Conservation (phyloP, 1,139 yeast genomes). For the Kurtzmaniella quercitrusa region DNA sequence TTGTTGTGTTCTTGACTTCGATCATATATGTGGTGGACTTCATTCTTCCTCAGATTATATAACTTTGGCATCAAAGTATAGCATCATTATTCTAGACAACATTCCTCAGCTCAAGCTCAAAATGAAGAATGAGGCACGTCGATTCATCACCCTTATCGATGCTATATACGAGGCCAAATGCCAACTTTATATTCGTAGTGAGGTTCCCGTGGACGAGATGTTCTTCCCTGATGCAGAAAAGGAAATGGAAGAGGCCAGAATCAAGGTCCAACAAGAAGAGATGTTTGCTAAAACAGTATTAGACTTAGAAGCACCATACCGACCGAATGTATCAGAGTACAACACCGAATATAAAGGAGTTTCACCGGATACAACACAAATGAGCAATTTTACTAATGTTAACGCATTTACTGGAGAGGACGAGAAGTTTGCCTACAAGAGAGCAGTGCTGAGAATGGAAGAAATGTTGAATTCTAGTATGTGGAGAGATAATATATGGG, state of each 20-base stretch:
- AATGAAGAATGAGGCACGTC: conserved; percentile 64
- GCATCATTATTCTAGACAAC: conserved; percentile 53
- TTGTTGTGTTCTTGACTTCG: conserved; percentile 49
- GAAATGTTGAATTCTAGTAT: conserved; percentile 59
- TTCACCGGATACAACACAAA: conserved; percentile 3
- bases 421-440: conserved; percentile 67
- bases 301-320: conserved; percentile 58
- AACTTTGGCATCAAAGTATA: conserved; percentile 57
- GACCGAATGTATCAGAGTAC: conserved; percentile 67
- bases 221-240: conserved; percentile 53
- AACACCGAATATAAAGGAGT: conserved; percentile 31
- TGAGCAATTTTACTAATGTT: conserved; percentile 40
- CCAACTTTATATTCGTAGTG: conserved; percentile 49
- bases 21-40: conserved; percentile 53
- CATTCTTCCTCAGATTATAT: conserved; percentile 69
- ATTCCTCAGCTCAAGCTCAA: conserved; percentile 57
- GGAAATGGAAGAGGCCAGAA: conserved; percentile 11
- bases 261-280: conserved; percentile 59
- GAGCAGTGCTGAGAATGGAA: conserved; percentile 64
- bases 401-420: conserved; percentile 73
- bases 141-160: conserved; percentile 63
- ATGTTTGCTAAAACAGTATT: conserved; percentile 64
- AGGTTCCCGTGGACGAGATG: conserved; percentile 44
- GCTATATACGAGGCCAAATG: conserved; percentile 68
- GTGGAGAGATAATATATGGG: conserved; percentile 56